Percentiles rank a stretch among this genome's conserved stretches.
phyloP scores from a whole-genome alignment of 495 filamentous ascomycete genomes.

The Viridothelium virens region DNA sequence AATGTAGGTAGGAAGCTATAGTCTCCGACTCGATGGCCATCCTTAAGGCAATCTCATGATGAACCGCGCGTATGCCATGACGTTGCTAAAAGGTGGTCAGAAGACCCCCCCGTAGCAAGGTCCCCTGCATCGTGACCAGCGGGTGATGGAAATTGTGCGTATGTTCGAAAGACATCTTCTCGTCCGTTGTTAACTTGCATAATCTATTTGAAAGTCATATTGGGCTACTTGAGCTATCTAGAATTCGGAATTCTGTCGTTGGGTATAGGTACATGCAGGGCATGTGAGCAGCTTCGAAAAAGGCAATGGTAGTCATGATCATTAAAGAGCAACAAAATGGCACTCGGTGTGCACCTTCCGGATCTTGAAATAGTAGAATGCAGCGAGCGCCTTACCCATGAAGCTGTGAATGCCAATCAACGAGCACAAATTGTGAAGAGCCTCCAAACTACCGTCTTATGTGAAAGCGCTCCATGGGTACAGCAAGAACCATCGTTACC shows the following conservation, averaged over 20 bases:
- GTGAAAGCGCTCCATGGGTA: not conserved
- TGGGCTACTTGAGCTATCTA: not conserved
- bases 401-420: not conserved
- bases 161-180: too few relatives aligned
- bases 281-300: not conserved
- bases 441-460: not conserved
- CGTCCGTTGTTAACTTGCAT: too few relatives aligned
- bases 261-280: slow-evolving; percentile 3
- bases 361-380: not conserved
- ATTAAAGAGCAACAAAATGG: not conserved
- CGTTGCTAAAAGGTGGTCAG: not conserved
- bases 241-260: not conserved
- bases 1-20: not conserved
- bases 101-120: not conserved
- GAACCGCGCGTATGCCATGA: not conserved
- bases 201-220: not conserved
- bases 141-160: too few relatives aligned
- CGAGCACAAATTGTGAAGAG: not conserved
- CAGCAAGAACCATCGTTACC: not conserved
- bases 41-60: too few relatives aligned
- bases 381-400: not conserved
- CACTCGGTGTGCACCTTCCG: not conserved
- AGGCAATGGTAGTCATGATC: not conserved
- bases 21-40: too few relatives aligned
- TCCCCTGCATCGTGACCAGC: too few relatives aligned